Evolutionary conservation across 768 basidiomycete genomes (phyloP).

Genomic region (Lepiota subincarnata): DNA sequence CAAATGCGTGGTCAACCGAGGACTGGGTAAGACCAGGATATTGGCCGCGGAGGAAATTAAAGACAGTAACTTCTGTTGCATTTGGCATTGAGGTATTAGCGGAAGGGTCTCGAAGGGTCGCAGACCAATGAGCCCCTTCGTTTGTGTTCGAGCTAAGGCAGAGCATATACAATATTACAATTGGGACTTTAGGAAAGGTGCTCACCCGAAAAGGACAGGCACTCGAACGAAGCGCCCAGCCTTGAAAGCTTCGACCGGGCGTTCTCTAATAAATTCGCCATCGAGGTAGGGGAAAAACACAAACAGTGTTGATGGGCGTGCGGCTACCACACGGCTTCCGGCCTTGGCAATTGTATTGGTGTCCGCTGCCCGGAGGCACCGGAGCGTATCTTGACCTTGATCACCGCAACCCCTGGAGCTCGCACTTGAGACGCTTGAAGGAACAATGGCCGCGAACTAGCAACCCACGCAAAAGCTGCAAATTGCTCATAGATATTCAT

Average conservation of each 20-base stretch:
- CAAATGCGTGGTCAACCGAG: slow-evolving; percentile 26
- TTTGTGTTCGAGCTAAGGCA: slow-evolving; percentile 31
- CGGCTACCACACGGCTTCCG: slow-evolving; percentile 24
- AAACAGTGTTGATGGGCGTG: slow-evolving; percentile 30
- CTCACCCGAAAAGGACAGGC: slow-evolving; percentile 33
- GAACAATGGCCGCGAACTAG: neutral
- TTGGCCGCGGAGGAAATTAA: slow-evolving; percentile 39
- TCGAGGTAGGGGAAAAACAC: slow-evolving; percentile 36
- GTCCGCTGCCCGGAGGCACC: slow-evolving; percentile 30
- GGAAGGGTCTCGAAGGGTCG: slow-evolving; percentile 25
- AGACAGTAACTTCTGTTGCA: slow-evolving; percentile 35
- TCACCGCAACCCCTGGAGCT: slow-evolving; percentile 22
- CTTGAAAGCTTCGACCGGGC: slow-evolving; percentile 36
- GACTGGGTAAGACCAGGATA: slow-evolving; percentile 25
- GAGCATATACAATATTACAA: neutral
- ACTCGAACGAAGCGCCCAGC: slow-evolving; percentile 33
- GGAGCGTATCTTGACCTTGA: slow-evolving; percentile 20
- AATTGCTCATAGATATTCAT: slow-evolving; percentile 33
- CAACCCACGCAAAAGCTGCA: slow-evolving; percentile 30
- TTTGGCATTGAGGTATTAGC: slow-evolving; percentile 36
- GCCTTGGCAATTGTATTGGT: slow-evolving; percentile 27
- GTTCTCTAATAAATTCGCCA: slow-evolving; percentile 27
- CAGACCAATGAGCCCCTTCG: slow-evolving; percentile 41
- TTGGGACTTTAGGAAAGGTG: too few relatives aligned
- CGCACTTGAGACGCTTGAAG: neutral